These are phyloP conservation scores for Candida sp. DNA, from an alignment of 1,139 yeast genomes.

Conservation along the genomic window DNA sequence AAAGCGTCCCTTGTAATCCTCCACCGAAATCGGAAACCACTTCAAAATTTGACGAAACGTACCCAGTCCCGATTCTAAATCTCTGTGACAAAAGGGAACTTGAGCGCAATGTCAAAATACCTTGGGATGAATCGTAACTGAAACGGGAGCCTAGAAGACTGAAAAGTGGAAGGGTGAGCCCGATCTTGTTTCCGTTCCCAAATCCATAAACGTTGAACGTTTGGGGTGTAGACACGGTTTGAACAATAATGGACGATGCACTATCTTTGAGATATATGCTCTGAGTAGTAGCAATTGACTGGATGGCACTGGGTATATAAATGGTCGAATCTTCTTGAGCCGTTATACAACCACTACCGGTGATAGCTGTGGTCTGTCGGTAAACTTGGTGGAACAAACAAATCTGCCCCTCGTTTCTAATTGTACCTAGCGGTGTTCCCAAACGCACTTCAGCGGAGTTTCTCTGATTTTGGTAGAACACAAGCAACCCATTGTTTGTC, in stretches of 20 bases:
- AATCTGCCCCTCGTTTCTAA: slow-evolving; percentile 33
- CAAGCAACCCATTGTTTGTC: slow-evolving; percentile 30
- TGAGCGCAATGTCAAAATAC: slow-evolving; percentile 22
- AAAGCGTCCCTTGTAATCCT: slow-evolving; percentile 10
- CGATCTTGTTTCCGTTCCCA: slow-evolving; percentile 34
- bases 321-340: slow-evolving; percentile 24
- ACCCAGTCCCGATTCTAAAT: slow-evolving; percentile 26
- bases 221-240: slow-evolving; percentile 20
- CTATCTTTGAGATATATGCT: slow-evolving; percentile 24
- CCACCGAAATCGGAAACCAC: slow-evolving; percentile 17
- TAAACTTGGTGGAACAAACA: slow-evolving; percentile 29
- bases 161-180: slow-evolving; percentile 21
- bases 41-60: slow-evolving; percentile 13
- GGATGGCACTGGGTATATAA: slow-evolving; percentile 21
- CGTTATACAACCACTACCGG: slow-evolving; percentile 33
- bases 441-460: slow-evolving; percentile 21
- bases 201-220: slow-evolving; percentile 33
- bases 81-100: slow-evolving; percentile 10
- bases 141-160: slow-evolving; percentile 10
- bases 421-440: slow-evolving; percentile 21
- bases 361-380: slow-evolving; percentile 25
- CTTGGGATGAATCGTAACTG: slow-evolving; percentile 19
- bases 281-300: slow-evolving; percentile 20
- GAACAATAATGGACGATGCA: slow-evolving; percentile 22
- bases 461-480: slow-evolving; percentile 25